Percentiles rank a stretch among this genome's conserved stretches.
phyloP scores from a whole-genome alignment of 371 early-diverging fungal species.

The Lichtheimia corymbifera region DNA sequence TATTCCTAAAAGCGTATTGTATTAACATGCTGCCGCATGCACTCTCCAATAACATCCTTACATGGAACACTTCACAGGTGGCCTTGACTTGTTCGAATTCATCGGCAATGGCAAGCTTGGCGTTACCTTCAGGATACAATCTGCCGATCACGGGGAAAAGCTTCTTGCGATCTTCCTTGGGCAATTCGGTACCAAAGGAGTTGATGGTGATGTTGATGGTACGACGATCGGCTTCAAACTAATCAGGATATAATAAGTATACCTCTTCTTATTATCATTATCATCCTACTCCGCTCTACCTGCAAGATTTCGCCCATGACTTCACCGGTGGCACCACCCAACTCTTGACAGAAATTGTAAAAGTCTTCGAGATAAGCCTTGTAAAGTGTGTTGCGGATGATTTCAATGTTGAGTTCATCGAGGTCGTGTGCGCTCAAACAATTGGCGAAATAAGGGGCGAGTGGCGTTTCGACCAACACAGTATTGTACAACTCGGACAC shows the following conservation, averaged over 20 bases:
- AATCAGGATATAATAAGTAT: background rate
- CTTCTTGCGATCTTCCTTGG: conserved; percentile 93
- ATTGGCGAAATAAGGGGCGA: conserved; percentile 96
- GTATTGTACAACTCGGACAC: conserved; percentile 95
- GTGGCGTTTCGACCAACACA: conserved; percentile 95
- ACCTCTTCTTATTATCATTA: background rate
- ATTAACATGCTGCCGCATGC: no score
- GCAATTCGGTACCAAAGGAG: conserved; percentile 94
- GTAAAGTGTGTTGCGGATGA: conserved; percentile 97
- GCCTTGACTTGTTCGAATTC: conserved; percentile 93
- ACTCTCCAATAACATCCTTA: conserved; percentile 31
- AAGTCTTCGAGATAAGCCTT: conserved; percentile 98
- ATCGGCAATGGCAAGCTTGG: conserved; percentile 85
- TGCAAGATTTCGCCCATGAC: conserved; percentile 92
- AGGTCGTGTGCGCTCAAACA: conserved; percentile 96
- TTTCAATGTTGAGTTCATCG: conserved; percentile 98
- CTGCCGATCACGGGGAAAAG: conserved; percentile 91
- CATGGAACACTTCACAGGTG: conserved; percentile 81
- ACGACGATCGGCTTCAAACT: conserved; percentile 98
- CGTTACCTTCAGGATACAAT: conserved; percentile 90
- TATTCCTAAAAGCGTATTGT: conserved; percentile 60
- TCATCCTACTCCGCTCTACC: conserved; percentile 60
- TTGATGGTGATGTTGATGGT: conserved; percentile 98
- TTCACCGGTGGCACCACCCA: conserved; percentile 92
- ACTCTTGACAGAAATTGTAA: conserved; percentile 78